Evolutionary conservation across 805 yeast species (phyloP).

Genomic region (Sugiyamaella lignohabitans): DNA sequence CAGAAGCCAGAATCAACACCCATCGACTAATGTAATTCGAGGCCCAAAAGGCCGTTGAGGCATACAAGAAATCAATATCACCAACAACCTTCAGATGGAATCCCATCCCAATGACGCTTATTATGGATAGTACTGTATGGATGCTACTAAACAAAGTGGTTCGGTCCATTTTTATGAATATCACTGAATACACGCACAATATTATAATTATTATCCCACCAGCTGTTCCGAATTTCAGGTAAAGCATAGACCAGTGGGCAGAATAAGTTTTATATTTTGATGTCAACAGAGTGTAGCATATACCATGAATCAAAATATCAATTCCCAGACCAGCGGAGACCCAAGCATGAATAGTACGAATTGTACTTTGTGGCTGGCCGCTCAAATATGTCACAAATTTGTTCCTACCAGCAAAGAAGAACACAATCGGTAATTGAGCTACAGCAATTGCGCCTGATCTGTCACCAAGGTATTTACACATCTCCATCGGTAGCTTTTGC

Average conservation of each 20-base stretch:
- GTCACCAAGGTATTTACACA: slow-evolving; percentile 31
- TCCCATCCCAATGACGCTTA: slow-evolving; percentile 51
- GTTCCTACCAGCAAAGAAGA: slow-evolving; percentile 65
- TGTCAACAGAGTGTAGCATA: slow-evolving; percentile 39
- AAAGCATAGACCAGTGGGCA: slow-evolving; percentile 8
- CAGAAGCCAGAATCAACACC: slow-evolving; percentile 49
- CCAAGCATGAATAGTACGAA: slow-evolving; percentile 59
- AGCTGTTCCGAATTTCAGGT: slow-evolving; percentile 21
- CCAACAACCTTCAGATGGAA: slow-evolving; percentile 43
- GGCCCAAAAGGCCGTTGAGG: slow-evolving; percentile 60
- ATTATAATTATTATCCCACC: neutral
- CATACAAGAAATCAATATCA: slow-evolving; percentile 43
- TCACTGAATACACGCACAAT: neutral
- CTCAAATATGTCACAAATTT: slow-evolving; percentile 57
- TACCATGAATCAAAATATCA: slow-evolving; percentile 50
- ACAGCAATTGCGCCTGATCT: slow-evolving; percentile 23
- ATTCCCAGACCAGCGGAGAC: slow-evolving; percentile 46
- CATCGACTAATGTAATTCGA: slow-evolving; percentile 57
- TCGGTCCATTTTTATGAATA: neutral
- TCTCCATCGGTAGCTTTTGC: neutral
- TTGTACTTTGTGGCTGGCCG: slow-evolving; percentile 57
- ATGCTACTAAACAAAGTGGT: slow-evolving; percentile 39
- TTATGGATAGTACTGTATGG: slow-evolving; percentile 51
- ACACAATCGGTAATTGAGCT: slow-evolving; percentile 39
- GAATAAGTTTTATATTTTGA: neutral